Evolutionary conservation across 2,329 filamentous ascomycete genomes (phyloP).

Genomic region (Coniochaeta ligniaria): DNA sequence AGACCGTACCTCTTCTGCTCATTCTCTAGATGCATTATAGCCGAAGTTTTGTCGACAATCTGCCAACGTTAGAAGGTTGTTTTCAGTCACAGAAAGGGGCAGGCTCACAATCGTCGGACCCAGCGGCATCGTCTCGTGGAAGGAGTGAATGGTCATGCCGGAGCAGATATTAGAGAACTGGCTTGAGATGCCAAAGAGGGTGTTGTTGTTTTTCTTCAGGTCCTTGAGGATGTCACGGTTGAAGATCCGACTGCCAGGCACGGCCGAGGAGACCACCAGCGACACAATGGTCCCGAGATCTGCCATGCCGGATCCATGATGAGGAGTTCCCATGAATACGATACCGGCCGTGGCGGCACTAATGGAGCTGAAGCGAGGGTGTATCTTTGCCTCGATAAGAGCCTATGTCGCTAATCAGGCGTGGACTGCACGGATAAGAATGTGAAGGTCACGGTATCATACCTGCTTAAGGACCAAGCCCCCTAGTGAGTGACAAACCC

Average conservation of each 20-base stretch:
- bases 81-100: not conserved
- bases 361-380: conserved; percentile 2
- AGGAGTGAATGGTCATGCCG: conserved; percentile 1
- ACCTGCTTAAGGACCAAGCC: conserved; percentile 2
- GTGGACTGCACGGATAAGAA: not conserved
- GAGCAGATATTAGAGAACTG: conserved; percentile 3
- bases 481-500: conserved; percentile 2
- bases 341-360: not conserved
- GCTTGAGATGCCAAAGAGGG: conserved; percentile 1
- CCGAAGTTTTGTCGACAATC: not conserved
- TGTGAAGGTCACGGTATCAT: not conserved
- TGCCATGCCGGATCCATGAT: conserved; percentile 2
- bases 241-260: conserved; percentile 2
- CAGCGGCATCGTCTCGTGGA: conserved; percentile 1
- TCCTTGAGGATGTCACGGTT: conserved; percentile 3
- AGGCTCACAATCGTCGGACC: not conserved
- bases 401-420: not conserved
- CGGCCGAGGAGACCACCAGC: not conserved
- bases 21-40: not conserved
- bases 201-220: conserved; percentile 3
- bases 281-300: not conserved
- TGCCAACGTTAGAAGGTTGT: not conserved
- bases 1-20: not conserved
- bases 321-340: conserved; percentile 1
- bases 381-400: conserved; percentile 3